Conservation (phyloP, 140 eudicot genomes). For the Senecio squalidus region DNA sequence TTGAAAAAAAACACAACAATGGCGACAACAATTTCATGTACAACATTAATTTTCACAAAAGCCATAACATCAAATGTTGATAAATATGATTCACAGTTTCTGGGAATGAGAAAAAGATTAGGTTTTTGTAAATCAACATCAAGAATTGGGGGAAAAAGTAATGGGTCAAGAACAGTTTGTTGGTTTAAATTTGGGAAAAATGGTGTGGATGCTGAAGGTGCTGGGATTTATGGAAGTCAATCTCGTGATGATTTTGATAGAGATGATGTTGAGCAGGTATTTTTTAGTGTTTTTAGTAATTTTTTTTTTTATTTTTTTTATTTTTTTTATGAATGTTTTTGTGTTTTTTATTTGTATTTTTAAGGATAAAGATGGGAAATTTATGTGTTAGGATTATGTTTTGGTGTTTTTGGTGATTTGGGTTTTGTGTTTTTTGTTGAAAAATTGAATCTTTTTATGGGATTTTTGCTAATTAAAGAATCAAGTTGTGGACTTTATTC, state of each 20-base stretch:
- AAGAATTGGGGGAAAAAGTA: constrained; percentile 27
- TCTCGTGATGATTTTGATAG: constrained; percentile 78
- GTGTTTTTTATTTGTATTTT: too few relatives aligned
- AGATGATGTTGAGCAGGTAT: constrained; percentile 97
- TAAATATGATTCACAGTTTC: constrained; percentile 34
- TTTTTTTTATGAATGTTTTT: neutral
- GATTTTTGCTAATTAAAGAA: too few relatives aligned
- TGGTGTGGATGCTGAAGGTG: constrained; percentile 94
- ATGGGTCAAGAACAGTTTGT: constrained; percentile 52
- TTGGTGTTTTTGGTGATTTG: too few relatives aligned
- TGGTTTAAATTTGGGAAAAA: constrained; percentile 94
- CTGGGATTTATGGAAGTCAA: constrained; percentile 94
- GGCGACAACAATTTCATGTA: constrained; percentile 49
- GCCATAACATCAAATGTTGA: constrained; percentile 8
- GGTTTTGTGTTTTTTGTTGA: too few relatives aligned
- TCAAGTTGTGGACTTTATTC: too few relatives aligned
- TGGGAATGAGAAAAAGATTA: constrained; percentile 33
- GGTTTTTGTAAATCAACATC: constrained; percentile 42
- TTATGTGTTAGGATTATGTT: too few relatives aligned
- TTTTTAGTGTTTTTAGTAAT: neutral
- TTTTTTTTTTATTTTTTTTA: neutral
- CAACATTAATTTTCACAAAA: constrained; percentile 15
- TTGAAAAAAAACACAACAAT: neutral
- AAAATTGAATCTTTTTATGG: too few relatives aligned
- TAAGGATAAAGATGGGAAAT: too few relatives aligned